Base-by-base conservation (phyloP, 164 flowering plant genomes). In the Protea cynaroides region DNA sequence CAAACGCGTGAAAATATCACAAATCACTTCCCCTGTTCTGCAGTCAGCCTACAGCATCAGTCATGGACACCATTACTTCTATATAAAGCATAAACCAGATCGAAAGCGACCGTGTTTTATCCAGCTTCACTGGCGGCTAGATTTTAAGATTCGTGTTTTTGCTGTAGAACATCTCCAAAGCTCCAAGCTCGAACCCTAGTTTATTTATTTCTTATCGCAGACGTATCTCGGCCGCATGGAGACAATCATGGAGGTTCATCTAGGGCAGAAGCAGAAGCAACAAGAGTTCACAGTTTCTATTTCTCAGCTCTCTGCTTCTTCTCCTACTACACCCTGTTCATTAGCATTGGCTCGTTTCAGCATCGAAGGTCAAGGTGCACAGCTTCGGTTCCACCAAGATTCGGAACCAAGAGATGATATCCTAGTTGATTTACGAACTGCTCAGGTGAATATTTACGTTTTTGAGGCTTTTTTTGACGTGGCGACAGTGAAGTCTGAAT, bases 231-330 rank as follows among this genome's bases (percentile, higher is more conserved):
- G 36, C 53, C 15, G 21, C 40, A 57, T 6, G 49, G 46, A 44
- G 50, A 34, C 68, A 29, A 22, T 46, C 63, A 81, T 83, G 86
- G 86, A 83, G 74, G 78, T 25, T 62, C 62, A 71, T 60, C 44
- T 65, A 58, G 75, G 53, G 72, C 77, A 78, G 40, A 79, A 81
- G 63, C 71, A 29, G 63, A 65, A 63, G 25, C 77, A 68, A 23
- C 65, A 61, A 0, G 86, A 82, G 78, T 84, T 89, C 74, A 25
- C 69, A 17, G 74, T 65, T 40, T 86, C 92, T 38, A 34, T 87
- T 7, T 72, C 86, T 43, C 78, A 78, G 61, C 78, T 82, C n/a
- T 64, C 83, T 23, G 55, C 80, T 58, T 62, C 81, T 3, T 67
- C 76, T 22, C 52, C 81, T 25, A 47, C 78, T 53, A 22, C 70